These are phyloP conservation scores for Triangularia verruculosa DNA, from an alignment of 2,329 filamentous ascomycete genomes.

Conservation along the genomic window DNA sequence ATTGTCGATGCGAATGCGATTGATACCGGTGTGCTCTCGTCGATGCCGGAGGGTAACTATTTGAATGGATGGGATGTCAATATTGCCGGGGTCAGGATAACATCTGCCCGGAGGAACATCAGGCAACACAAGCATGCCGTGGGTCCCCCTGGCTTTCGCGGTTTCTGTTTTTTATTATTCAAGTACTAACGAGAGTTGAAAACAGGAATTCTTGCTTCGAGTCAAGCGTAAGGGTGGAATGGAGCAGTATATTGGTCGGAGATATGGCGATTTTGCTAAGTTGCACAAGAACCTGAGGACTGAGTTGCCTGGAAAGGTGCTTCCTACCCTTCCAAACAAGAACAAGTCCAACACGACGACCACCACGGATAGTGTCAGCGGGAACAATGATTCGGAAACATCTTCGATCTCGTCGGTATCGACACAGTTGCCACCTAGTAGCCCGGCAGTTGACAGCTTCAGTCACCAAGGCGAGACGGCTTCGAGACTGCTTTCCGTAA, in stretches of 20 bases:
- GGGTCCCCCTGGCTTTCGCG: conserved; percentile 35
- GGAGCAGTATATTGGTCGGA: conserved; percentile 75
- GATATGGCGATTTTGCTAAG: conserved; percentile 83
- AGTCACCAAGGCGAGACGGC: conserved; percentile 27
- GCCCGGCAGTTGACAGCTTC: conserved; percentile 25
- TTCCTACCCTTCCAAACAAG: conserved; percentile 85
- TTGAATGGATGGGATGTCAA: conserved; percentile 98
- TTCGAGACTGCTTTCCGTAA: conserved; percentile 43
- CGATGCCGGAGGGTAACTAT: conserved; percentile 83
- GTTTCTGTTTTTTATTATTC: not conserved
- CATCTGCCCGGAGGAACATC: conserved; percentile 78
- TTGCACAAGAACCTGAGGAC: conserved; percentile 76
- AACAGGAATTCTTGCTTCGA: conserved; percentile 81
- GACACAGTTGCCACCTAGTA: conserved; percentile 54
- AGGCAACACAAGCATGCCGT: conserved; percentile 89
- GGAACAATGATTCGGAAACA: conserved; percentile 60
- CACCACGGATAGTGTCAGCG: conserved; percentile 47
- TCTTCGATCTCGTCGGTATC: conserved; percentile 80
- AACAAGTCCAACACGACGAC: conserved; percentile 77
- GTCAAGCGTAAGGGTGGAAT: conserved; percentile 74
- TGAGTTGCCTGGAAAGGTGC: conserved; percentile 85
- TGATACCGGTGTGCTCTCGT: conserved; percentile 82
- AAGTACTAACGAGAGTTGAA: conserved; percentile 12
- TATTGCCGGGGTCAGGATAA: conserved; percentile 81
- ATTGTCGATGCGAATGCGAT: conserved; percentile 92